These are phyloP conservation scores for Aspergillus phoenicis DNA, from an alignment of 2,329 filamentous ascomycete genomes.

Conservation along the genomic window DNA sequence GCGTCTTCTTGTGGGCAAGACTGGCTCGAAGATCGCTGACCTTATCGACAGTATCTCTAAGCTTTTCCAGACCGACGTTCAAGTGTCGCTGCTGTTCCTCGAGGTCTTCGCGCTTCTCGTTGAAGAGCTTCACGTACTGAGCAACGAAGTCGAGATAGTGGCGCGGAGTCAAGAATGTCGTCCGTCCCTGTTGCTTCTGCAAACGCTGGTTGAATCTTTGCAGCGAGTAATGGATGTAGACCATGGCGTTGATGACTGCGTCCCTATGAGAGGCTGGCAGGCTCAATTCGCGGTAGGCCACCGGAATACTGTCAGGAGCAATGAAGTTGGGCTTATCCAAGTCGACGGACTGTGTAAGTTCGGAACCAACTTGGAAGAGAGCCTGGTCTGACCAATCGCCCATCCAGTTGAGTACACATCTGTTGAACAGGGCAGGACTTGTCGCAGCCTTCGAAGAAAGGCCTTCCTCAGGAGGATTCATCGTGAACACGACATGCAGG, in stretches of 20 bases:
- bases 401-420: slow-evolving; percentile 99
- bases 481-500: slow-evolving; percentile 97
- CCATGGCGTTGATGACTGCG: slow-evolving; percentile 95
- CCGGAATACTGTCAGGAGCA: slow-evolving; percentile 86
- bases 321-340: slow-evolving; percentile 83
- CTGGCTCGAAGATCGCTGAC: slow-evolving; percentile 88
- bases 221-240: slow-evolving; percentile 95
- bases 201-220: slow-evolving; percentile 86
- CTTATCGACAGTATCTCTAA: slow-evolving; percentile 95
- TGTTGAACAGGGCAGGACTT: slow-evolving; percentile 97
- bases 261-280: slow-evolving; percentile 89
- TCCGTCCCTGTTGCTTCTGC: slow-evolving; percentile 86
- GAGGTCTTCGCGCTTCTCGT: slow-evolving; percentile 96
- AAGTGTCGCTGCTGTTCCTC: slow-evolving; percentile 98
- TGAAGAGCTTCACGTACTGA: slow-evolving; percentile 96
- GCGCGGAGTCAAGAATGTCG: slow-evolving; percentile 90
- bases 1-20: slow-evolving; percentile 89
- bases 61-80: slow-evolving; percentile 96
- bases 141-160: slow-evolving; percentile 98
- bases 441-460: slow-evolving; percentile 95
- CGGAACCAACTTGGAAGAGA: slow-evolving; percentile 93
- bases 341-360: slow-evolving; percentile 95
- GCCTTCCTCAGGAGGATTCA: slow-evolving; percentile 97
- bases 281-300: slow-evolving; percentile 82
- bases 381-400: slow-evolving; percentile 99